Percentiles rank a stretch among this genome's conserved stretches.
Conservation (phyloP, 306 rosid genomes). For the Bauhinia variegata region DNA sequence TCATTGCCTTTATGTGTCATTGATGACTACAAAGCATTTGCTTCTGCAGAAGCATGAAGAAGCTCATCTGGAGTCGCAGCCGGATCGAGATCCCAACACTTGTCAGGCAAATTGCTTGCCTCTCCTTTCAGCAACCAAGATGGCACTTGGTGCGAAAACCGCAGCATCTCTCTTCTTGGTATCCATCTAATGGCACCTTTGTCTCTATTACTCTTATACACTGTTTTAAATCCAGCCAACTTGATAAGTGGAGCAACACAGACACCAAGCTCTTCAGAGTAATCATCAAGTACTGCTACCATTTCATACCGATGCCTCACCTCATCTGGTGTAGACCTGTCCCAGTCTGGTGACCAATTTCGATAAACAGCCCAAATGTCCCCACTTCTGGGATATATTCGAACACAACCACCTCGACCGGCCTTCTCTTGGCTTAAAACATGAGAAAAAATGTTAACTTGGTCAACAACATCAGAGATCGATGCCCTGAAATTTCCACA, state of each 20-base stretch:
- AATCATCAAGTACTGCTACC: constrained; percentile 94
- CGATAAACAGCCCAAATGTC: constrained; percentile 92
- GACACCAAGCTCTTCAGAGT: constrained; percentile 90
- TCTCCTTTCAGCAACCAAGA: constrained; percentile 77
- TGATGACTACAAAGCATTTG: constrained; percentile 42
- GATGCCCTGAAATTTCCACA: constrained; percentile 74
- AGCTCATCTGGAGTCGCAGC: constrained; percentile 98
- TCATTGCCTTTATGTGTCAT: constrained; percentile 38
- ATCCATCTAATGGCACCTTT: constrained; percentile 77
- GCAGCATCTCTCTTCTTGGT: constrained; percentile 82
- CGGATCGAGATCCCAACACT: constrained; percentile 95
- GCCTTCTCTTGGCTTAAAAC: constrained; percentile 71
- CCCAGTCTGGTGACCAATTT: constrained; percentile 88
- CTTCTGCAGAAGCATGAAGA: constrained; percentile 68
- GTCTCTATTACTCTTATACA: constrained; percentile 66
- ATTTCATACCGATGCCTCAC: constrained; percentile 91
- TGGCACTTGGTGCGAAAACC: constrained; percentile 98
- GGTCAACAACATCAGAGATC: constrained; percentile 74
- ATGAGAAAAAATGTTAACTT: constrained; percentile 92
- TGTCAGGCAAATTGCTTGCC: constrained; percentile 61
- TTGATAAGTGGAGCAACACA: constrained; percentile 83
- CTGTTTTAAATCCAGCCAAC: constrained; percentile 85
- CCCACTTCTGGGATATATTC: constrained; percentile 81
- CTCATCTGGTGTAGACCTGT: constrained; percentile 81
- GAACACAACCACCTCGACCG: constrained; percentile 92